phyloP scores from a whole-genome alignment of 306 rosid genomes.

The Rosa chinensis region DNA sequence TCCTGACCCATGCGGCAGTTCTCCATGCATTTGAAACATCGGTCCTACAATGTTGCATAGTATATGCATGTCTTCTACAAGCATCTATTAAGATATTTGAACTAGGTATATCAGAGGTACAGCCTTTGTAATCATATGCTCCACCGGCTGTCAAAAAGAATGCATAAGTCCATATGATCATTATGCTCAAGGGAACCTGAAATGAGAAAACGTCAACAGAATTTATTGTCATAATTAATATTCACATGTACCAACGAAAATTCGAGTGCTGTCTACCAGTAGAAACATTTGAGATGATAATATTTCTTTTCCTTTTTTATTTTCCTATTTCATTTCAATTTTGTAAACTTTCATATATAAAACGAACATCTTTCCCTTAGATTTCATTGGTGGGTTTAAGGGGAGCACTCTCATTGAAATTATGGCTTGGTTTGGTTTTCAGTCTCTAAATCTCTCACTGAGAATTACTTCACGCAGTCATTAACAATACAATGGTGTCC shows the following conservation, averaged over 20 bases:
- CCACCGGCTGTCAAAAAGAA: conserved; percentile 92
- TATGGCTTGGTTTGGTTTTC: background rate
- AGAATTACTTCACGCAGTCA: background rate
- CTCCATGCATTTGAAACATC: conserved; percentile 78
- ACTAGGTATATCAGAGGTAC: conserved; percentile 75
- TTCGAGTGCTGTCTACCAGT: conserved; percentile 1
- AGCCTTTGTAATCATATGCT: conserved; percentile 81
- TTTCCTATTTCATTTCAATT: background rate
- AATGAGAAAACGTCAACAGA: conserved; percentile 23
- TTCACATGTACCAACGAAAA: background rate
- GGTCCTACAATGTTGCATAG: conserved; percentile 88
- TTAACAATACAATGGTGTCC: background rate
- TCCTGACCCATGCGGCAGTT: conserved; percentile 74
- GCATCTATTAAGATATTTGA: conserved; percentile 79
- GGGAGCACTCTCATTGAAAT: background rate
- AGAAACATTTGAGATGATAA: background rate
- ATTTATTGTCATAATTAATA: conserved; percentile 8
- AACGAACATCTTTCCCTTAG: background rate
- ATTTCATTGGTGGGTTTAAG: background rate
- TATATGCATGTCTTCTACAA: conserved; percentile 75
- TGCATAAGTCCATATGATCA: conserved; percentile 78
- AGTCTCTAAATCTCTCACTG: conserved; percentile 1
- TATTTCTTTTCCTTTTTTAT: background rate
- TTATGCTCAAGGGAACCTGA: conserved; percentile 86
- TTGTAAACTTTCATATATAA: background rate